Conservation (phyloP, 176 grass and related monocot species). For the Raddia distichophylla region DNA sequence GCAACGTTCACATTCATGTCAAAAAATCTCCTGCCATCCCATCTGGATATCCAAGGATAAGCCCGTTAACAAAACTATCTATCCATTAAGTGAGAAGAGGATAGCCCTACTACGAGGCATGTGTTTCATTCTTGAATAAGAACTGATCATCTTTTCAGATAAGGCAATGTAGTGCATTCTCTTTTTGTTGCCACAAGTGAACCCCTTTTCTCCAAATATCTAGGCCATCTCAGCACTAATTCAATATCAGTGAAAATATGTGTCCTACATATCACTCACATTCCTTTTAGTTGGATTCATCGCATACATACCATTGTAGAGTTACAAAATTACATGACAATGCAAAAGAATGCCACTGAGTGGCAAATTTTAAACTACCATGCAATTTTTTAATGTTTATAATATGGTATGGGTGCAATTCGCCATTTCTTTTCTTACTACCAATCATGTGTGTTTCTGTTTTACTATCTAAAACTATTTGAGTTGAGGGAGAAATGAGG, state of each 20-base stretch:
- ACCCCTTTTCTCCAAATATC: slow-evolving; percentile 17
- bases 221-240: slow-evolving; percentile 7
- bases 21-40: slow-evolving; percentile 20
- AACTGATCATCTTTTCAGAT: neutral
- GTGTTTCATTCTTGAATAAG: neutral
- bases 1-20: neutral
- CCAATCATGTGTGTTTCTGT: no score
- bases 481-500: no score
- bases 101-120: neutral
- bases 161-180: slow-evolving; percentile 14
- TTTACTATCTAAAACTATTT: no score
- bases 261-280: no score
- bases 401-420: no score
- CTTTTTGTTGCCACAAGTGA: slow-evolving; percentile 28
- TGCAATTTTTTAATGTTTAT: no score
- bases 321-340: no score
- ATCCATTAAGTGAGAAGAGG: neutral
- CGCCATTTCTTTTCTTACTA: no score
- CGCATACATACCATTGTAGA: no score
- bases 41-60: neutral
- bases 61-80: slow-evolving; percentile 17
- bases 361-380: no score
- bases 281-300: neutral
- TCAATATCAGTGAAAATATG: neutral
- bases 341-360: no score